Base-by-base conservation (phyloP, 768 basidiomycete genomes). In the Udeniomyces megalosporus region DNA sequence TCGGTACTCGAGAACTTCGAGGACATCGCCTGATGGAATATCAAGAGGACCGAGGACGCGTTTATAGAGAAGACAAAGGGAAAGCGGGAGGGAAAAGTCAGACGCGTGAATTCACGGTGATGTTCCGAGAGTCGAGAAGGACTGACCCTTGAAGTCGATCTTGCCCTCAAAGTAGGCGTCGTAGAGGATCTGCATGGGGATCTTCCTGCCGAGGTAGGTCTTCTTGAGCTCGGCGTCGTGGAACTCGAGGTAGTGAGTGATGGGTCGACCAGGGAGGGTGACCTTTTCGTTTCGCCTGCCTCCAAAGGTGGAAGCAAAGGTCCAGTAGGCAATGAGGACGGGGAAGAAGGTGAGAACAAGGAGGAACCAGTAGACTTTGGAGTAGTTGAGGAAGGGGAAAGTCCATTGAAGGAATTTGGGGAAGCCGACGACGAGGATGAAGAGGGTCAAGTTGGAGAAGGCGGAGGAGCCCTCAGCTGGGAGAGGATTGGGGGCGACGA, bases 161-260 rank as follows among this genome's bases (percentile, higher is more conserved):
- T 96, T 96, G 53, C 84, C 84, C 54, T 92, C 90, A 72, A 99
- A 96, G 76, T 85, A 97, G 66, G 89, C 88, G 77, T 99, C 95
- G 71, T 97, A 85, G 79, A 95, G 93, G 67, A 86, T 76, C 76
- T 99, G 93, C 84, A 95, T 92, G 56, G 91, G 91, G 62, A 99
- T 96, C 75, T 95, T 97, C 75, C 84, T 86, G 67, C 83, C 85
- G 34, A 81, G 75, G 76, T 92, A 97, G 63, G 82, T 77, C 32
- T 79, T 78, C 77, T 82, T 86, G 71, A 97, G 80, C 63, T 83
- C 85, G 0, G 77, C 74, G 76, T 93, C 89, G 64, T 88, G 84
- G 76, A 97, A 84, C 49, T 83, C 85, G 70, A 97, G 86, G 73
- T 97, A 99, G 67, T 86, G 81, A 68, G 86, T 85, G 64, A 95